These are phyloP conservation scores for Fistulifera pelliculosa DNA, from an alignment of 108 stramenopile species.

Conservation along the genomic window DNA sequence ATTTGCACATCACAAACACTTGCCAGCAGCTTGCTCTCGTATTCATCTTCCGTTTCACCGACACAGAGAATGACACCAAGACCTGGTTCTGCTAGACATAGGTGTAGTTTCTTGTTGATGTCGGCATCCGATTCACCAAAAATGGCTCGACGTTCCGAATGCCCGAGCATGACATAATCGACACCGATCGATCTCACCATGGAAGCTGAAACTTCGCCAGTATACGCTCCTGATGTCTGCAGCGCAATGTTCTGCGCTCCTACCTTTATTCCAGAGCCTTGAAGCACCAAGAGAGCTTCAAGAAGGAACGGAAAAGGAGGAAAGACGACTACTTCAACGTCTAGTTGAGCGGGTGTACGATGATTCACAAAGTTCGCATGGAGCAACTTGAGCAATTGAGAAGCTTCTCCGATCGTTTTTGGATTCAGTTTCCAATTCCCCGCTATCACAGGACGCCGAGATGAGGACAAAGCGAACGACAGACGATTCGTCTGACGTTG, in stretches of 20 bases:
- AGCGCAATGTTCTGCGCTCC: slow-evolving; percentile 42
- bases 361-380: too few species aligned
- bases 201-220: slow-evolving; percentile 85
- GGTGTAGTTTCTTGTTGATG: slow-evolving; percentile 80
- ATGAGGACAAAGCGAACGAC: not conserved
- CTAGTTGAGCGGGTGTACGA: too few species aligned
- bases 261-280: slow-evolving; percentile 63
- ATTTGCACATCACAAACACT: slow-evolving; percentile 86
- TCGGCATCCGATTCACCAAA: slow-evolving; percentile 86
- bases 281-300: slow-evolving; percentile 43
- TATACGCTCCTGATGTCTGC: slow-evolving; percentile 89
- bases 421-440: slow-evolving; percentile 96
- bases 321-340: slow-evolving; percentile 77
- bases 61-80: slow-evolving; percentile 93
- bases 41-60: slow-evolving; percentile 92
- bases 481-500: not conserved
- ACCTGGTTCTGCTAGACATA: slow-evolving; percentile 79
- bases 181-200: slow-evolving; percentile 84
- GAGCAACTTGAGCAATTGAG: too few species aligned
- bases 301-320: slow-evolving; percentile 71
- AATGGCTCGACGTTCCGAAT: slow-evolving; percentile 94
- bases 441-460: slow-evolving; percentile 72
- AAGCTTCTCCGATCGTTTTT: slow-evolving; percentile 56
- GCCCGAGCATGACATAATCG: slow-evolving; percentile 92
- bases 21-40: slow-evolving; percentile 84